Evolutionary conservation across 1,284 basidiomycete genomes (phyloP), one percentile per base, ranked within the genome.

Genomic region (Kwoniella shivajii): DNA sequence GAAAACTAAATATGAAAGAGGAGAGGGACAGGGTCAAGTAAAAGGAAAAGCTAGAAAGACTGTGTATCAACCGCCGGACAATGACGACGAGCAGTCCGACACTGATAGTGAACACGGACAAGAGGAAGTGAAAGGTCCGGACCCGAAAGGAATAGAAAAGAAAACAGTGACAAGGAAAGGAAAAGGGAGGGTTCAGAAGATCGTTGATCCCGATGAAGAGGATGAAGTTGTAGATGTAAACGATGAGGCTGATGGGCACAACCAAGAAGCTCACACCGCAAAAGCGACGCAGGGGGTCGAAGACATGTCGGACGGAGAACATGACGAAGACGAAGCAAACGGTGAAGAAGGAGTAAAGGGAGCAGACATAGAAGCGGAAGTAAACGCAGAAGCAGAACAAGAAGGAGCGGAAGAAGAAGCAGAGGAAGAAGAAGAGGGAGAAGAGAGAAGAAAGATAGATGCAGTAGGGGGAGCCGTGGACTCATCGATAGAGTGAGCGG

Each of bases 21-120:
- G 58, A 56, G 36, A 47, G 46, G 16, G 34, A 41, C 6, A 38
- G 22, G 37, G 54, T 10, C 39, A 45, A 39, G 38, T 2, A 14
- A 24, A 26, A 10, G 18, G 9, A 37, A 24, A 14, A 18, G 18
- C 30, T 6, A 10, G 13, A 9, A 9, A 38, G 20, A 38, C n/a
- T 9, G 16, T n/a, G n/a, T n/a, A n/a, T n/a, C n/a, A n/a, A n/a
- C n/a, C n/a, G n/a, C n/a, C n/a, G n/a, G n/a, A n/a, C n/a, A n/a
- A n/a, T n/a, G n/a, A n/a, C n/a, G n/a, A n/a, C n/a, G n/a, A n/a
- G n/a, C n/a, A n/a, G n/a, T n/a, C n/a, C n/a, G n/a, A n/a, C n/a
- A n/a, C n/a, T n/a, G n/a, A n/a, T n/a, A n/a, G n/a, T n/a, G n/a
- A n/a, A n/a, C n/a, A n/a, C n/a, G n/a, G n/a, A n/a, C n/a, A n/a